These are phyloP conservation scores for Detonula confervacea DNA, from an alignment of 352 stramenopile species.

Conservation along the genomic window DNA sequence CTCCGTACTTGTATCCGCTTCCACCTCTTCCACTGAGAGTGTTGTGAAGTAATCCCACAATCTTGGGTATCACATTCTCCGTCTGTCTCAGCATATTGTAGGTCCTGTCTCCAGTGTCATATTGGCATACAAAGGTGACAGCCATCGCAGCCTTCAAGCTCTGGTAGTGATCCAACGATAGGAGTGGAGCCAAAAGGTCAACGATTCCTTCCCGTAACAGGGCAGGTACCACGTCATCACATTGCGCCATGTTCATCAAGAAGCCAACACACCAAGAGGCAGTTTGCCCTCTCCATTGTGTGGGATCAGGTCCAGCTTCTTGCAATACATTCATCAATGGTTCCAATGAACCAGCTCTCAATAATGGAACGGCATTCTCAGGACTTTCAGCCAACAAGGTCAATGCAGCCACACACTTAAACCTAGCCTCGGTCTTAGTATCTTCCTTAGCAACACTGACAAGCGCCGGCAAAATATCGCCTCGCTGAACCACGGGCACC, in stretches of 20 bases:
- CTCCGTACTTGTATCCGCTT: conserved; percentile 86
- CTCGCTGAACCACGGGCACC: conserved; percentile 79
- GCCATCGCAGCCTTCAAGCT: conserved; percentile 86
- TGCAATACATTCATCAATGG: conserved; percentile 85
- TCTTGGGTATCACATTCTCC: conserved; percentile 87
- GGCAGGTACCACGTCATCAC: conserved; percentile 80
- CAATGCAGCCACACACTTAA: conserved; percentile 86
- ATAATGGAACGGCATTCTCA: conserved; percentile 82
- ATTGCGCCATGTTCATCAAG: conserved; percentile 86
- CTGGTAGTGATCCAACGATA: conserved; percentile 86
- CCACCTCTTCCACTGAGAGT: conserved; percentile 81
- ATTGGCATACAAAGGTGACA: conserved; percentile 85
- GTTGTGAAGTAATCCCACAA: conserved; percentile 84
- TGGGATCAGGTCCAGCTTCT: conserved; percentile 82
- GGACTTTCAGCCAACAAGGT: conserved; percentile 81
- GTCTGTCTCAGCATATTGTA: conserved; percentile 85
- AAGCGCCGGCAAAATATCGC: conserved; percentile 82
- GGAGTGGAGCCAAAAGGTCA: conserved; percentile 78
- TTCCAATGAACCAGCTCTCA: conserved; percentile 70
- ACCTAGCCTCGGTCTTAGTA: conserved; percentile 79
- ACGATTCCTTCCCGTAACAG: conserved; percentile 81
- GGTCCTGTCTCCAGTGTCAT: conserved; percentile 83
- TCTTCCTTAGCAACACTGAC: conserved; percentile 83
- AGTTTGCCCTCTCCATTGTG: conserved; percentile 85
- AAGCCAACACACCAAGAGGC: conserved; percentile 87